phyloP scores from a whole-genome alignment of 1,284 basidiomycete genomes.

The Chondrostereum purpureum region DNA sequence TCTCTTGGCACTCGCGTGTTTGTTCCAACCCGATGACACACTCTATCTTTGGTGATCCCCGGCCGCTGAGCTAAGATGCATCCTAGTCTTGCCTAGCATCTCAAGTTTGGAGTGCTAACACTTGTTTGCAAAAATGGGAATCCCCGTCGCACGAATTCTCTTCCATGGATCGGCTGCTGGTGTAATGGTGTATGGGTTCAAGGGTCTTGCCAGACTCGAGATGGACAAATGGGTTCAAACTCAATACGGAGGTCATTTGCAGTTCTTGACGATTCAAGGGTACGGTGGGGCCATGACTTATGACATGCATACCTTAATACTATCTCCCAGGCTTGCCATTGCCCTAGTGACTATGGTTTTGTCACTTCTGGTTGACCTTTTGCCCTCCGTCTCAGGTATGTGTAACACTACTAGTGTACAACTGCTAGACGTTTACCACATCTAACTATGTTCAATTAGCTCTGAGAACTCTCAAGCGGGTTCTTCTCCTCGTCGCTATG shows the following conservation, averaged over 20 bases:
- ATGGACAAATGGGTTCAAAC: slow-evolving; percentile 31
- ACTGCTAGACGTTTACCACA: neutral
- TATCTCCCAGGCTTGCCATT: slow-evolving; percentile 33
- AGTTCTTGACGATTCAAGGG: slow-evolving; percentile 77
- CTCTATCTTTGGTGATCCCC: no score
- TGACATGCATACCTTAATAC: neutral
- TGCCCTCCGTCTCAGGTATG: slow-evolving; percentile 43
- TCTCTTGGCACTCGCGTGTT: no score
- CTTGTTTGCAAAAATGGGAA: no score
- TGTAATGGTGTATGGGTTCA: slow-evolving; percentile 45
- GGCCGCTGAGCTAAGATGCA: no score
- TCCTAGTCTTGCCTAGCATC: no score
- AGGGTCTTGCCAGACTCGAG: slow-evolving; percentile 27
- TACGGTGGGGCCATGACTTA: slow-evolving; percentile 28
- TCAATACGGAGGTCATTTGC: slow-evolving; percentile 60
- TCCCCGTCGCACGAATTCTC: no score
- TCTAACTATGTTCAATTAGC: slow-evolving; percentile 26
- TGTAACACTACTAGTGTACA: no score
- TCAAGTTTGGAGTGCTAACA: no score
- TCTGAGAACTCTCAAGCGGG: slow-evolving; percentile 43
- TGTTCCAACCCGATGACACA: no score
- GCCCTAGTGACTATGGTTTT: slow-evolving; percentile 47
- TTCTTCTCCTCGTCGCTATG: slow-evolving; percentile 53
- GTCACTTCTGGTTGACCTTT: slow-evolving; percentile 41
- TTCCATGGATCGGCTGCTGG: slow-evolving; percentile 36